These are phyloP conservation scores for Backusella tuberculispora DNA, from an alignment of 192 early-diverging fungal genomes.

Conservation along the genomic window DNA sequence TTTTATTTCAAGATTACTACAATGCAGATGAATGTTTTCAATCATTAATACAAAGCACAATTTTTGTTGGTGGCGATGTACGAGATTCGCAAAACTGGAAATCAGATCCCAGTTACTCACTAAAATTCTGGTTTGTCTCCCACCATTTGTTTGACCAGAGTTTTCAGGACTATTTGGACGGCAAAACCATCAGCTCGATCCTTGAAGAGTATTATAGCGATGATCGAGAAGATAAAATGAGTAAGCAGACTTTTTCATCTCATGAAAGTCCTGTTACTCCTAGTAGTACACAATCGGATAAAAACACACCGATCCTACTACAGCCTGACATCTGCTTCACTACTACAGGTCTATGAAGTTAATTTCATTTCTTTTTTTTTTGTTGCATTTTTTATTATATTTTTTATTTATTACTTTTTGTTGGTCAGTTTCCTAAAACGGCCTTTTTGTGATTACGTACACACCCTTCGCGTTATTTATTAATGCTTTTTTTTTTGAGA, in stretches of 20 bases:
- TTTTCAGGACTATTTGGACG: background rate
- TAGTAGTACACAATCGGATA: background rate
- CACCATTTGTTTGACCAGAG: conserved; percentile 23
- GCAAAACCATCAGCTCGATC: background rate
- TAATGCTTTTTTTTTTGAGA: background rate
- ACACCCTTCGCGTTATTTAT: background rate
- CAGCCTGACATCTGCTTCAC: background rate
- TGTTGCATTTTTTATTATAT: background rate
- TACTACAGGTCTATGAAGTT: background rate
- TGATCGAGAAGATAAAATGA: conserved; percentile 1
- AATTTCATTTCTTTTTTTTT: background rate
- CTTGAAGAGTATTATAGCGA: conserved; percentile 6
- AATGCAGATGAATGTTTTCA: conserved; percentile 39
- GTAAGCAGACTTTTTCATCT: background rate
- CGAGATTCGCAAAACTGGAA: conserved; percentile 34
- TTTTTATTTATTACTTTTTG: background rate
- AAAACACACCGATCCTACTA: background rate
- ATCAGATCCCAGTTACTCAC: conserved; percentile 13
- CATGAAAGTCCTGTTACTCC: background rate
- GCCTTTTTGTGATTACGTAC: conserved; percentile 4
- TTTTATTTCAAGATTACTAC: conserved; percentile 38
- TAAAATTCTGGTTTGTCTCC: conserved; percentile 40
- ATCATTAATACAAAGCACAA: conserved; percentile 18
- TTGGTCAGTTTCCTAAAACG: conserved; percentile 1
- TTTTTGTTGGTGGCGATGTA: conserved; percentile 35